Base-by-base conservation (phyloP, 768 basidiomycete genomes). In the Austroboletus eburneus region DNA sequence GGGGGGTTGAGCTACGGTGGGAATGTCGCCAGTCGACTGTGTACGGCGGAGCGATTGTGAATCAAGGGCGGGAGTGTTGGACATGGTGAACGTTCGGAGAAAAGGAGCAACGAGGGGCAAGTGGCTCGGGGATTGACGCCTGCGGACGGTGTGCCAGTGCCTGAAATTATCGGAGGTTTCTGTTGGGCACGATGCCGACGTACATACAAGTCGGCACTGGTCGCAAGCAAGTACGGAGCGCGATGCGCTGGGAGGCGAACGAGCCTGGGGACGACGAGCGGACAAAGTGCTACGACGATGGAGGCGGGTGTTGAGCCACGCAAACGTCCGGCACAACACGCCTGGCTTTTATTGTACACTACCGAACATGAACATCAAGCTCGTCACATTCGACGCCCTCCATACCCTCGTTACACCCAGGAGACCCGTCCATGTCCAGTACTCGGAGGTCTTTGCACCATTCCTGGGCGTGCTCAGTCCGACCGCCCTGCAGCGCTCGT, bases 331-430 rank as follows among this genome's bases (percentile, higher is more conserved):
- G 17, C 43, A 39, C 29, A 22, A 35, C 44, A 20, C 20, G 21
- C 30, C 36, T 27, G n/a, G n/a, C n/a, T 48, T 44, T 42, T 46
- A 39, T 30, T 27, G 5, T 27, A 27, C 27, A 5, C 27, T 16
- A 34, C 5, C 17, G 16, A 5, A 5, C 6, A 35, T 35, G 34
- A 17, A 4, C 34, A 18, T 86, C 61, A 78, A 74, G 9, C 68
- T 88, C 7, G 82, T 89, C 38, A 80, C 84, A n/a, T 90, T 91
- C 54, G 89, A 91, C 57, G 80, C 80, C 1, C 68, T 90, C 21
- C 79, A 84, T 57, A 91, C 89, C n/a, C 70, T 89, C 5, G 70
- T 91, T 14, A 74, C 74, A 3, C 87, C 86, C 17, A 78, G 85
- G 6, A 65, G 65, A 27, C 85, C 89, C 3, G 74, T 91, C 38